Evolutionary conservation across 164 flowering plant genomes (phyloP).

Genomic region (Aristolochia californica): DNA sequence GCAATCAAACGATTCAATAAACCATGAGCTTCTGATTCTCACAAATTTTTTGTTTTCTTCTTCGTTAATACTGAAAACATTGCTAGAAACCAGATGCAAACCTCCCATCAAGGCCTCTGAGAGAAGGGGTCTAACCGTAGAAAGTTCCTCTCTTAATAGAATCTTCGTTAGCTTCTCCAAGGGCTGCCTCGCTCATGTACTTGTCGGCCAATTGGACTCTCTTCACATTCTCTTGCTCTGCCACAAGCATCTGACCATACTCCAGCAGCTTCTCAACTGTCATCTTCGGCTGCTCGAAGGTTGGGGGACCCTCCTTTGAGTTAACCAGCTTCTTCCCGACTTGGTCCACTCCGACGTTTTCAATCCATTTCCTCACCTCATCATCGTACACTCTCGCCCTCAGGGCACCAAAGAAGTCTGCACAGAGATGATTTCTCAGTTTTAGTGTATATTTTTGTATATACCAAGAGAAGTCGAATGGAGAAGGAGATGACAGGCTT

Average conservation of each 20-base stretch:
- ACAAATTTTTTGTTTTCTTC: too few relatives aligned
- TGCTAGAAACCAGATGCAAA: slow-evolving; percentile 9
- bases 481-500: slow-evolving; percentile 1
- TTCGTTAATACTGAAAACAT: too few relatives aligned
- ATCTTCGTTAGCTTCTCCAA: slow-evolving; percentile 37
- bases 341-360: slow-evolving; percentile 23
- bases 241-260: slow-evolving; percentile 40
- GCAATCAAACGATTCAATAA: slow-evolving; percentile 9
- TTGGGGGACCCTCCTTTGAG: slow-evolving; percentile 46
- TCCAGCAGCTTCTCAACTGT: slow-evolving; percentile 37
- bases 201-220: slow-evolving; percentile 46
- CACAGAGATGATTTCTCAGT: slow-evolving; percentile 1
- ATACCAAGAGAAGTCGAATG: too few relatives aligned
- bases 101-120: slow-evolving; percentile 12
- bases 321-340: slow-evolving; percentile 44
- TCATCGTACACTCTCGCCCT: slow-evolving; percentile 45
- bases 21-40: not conserved
- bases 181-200: slow-evolving; percentile 34
- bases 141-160: slow-evolving; percentile 23
- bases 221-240: slow-evolving; percentile 50
- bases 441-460: too few relatives aligned
- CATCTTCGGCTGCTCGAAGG: slow-evolving; percentile 42
- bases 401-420: slow-evolving; percentile 47
- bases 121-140: slow-evolving; percentile 20
- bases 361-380: slow-evolving; percentile 44